These are phyloP conservation scores for Suillus occidentalis DNA, from an alignment of 768 basidiomycete species.

Conservation along the genomic window DNA sequence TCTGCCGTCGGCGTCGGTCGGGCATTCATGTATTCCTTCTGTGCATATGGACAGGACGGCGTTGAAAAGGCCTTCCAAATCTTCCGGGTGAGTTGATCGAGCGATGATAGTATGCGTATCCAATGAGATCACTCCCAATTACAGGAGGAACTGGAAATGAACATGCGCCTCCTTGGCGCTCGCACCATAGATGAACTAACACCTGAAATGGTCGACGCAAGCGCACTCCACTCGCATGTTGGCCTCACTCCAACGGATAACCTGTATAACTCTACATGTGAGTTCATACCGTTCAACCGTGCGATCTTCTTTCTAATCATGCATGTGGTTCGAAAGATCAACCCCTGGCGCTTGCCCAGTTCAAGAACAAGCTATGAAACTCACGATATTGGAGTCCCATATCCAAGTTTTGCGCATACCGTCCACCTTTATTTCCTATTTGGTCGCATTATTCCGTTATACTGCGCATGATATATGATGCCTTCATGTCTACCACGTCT, in stretches of 20 bases:
- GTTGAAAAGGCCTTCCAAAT: constrained; percentile 83
- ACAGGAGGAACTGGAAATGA: constrained; percentile 98
- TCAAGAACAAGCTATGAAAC: constrained; percentile 17
- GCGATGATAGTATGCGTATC: background rate
- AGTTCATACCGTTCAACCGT: constrained; percentile 31
- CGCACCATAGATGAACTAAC: constrained; percentile 75
- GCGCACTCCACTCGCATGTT: constrained; percentile 63
- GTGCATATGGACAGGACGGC: constrained; percentile 85
- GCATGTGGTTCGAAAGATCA: constrained; percentile 22
- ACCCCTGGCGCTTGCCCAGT: constrained; percentile 31
- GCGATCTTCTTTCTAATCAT: background rate
- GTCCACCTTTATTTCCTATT: background rate
- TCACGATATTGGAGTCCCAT: background rate
- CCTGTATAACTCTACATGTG: constrained; percentile 83
- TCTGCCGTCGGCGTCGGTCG: constrained; percentile 87
- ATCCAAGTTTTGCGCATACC: background rate
- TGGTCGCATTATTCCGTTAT: background rate
- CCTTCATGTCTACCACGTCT: background rate
- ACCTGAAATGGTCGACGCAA: constrained; percentile 88
- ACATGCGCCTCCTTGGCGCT: constrained; percentile 89
- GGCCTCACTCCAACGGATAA: constrained; percentile 69
- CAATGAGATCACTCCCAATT: constrained; percentile 2
- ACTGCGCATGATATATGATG: background rate
- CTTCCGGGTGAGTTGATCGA: constrained; percentile 49
- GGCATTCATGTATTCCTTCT: constrained; percentile 87